Base-by-base conservation (phyloP, 225 moss, liverwort and hornwort species). In the Ulota crispa region DNA sequence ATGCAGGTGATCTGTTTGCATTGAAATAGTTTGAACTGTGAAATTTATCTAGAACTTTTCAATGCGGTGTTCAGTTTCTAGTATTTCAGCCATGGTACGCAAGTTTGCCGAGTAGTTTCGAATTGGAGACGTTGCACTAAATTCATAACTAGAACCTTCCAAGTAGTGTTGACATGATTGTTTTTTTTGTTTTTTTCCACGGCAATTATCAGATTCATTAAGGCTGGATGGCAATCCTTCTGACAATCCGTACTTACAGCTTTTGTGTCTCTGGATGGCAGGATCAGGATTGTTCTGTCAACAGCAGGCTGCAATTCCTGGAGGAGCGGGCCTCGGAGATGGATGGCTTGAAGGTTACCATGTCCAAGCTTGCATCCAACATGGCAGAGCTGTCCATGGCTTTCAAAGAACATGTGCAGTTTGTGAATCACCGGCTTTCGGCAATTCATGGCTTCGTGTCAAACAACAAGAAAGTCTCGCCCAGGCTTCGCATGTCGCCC, bases 401-500 rank as follows among this genome's bases (percentile, higher is more conserved):
- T 9, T 88, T 88, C 66, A 88, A 85, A 68, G 82, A 88, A 68
- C 88, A 88, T 37, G 88, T 85, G 55, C 79, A 85, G 16, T 85
- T 88, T 72, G 88, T 88, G 53, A 88, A 88, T 70, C 81, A 82
- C 23, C 76, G 68, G 37, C 82, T 88, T 52, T 67, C 67, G 4
- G 67, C 85, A 26, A 82, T 88, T 63, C 82, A 82, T 43, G 72
- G 68, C 70, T 79, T 85, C 1, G 79, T 88, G 7, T 70, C 85
- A 5, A 82, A 80, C 36, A 85, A 37, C 42, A 85, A 68, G 85
- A 82, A 76, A 75, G 34, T 15, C 7, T 82, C 75, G 13, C 75
- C 75, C 2, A 75, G 57, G 41, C n/a, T 78, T 70, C 47, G 8
- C 10, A 57, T 52, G 8, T 87, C 78, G 6, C 81, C 74, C 7